phyloP scores from a whole-genome alignment of 306 rosid genomes.

The Sicyos baderoa region DNA sequence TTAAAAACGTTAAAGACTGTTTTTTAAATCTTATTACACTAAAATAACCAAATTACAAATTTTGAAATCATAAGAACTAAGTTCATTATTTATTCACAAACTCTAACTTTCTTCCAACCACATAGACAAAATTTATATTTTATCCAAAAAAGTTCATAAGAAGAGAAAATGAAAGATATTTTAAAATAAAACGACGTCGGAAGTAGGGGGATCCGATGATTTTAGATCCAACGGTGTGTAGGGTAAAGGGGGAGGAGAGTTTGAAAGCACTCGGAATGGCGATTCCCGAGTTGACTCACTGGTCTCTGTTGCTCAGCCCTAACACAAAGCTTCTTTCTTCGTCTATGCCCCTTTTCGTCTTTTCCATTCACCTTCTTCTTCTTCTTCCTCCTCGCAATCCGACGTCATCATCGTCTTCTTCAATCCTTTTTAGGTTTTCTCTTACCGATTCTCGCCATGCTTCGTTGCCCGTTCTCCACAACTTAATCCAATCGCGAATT shows the following conservation, averaged over 20 bases:
- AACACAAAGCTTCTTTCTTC: not conserved
- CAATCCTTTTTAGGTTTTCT: slow-evolving; percentile 6
- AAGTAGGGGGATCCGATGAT: not conserved
- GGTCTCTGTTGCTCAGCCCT: slow-evolving; percentile 2
- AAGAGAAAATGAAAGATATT: too few species aligned
- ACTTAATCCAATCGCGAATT: slow-evolving; percentile 15
- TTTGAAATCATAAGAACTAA: too few species aligned
- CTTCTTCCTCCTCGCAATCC: slow-evolving; percentile 21
- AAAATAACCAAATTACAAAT: too few species aligned
- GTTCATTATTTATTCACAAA: too few species aligned
- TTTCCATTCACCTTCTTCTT: slow-evolving; percentile 10
- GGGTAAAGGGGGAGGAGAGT: not conserved
- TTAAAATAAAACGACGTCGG: not conserved
- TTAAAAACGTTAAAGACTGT: too few species aligned
- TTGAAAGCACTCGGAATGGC: not conserved
- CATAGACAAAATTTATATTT: too few species aligned
- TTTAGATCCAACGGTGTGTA: not conserved
- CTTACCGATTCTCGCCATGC: slow-evolving; percentile 1
- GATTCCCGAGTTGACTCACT: slow-evolving; percentile 20
- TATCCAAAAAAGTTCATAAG: too few species aligned
- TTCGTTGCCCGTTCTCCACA: not conserved
- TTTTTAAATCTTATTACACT: too few species aligned
- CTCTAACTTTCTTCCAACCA: too few species aligned
- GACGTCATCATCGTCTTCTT: slow-evolving; percentile 23
- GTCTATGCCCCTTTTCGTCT: slow-evolving; percentile 18